Base-by-base conservation (phyloP, 148 eudicot genomes). In the Agrostemma githago region DNA sequence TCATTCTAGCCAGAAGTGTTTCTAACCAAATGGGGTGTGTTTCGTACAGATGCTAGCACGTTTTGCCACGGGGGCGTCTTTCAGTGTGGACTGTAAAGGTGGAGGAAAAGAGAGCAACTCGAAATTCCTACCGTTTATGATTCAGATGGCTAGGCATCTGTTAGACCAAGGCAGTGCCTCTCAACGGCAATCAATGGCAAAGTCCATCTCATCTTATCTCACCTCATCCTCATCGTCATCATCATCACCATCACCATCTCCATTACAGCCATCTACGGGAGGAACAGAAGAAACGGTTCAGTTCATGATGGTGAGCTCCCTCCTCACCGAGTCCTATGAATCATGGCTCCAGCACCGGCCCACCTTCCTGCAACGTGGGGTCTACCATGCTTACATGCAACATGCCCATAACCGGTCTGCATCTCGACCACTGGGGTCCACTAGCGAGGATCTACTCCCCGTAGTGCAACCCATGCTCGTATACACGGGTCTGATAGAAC, bases 71-170 rank as follows among this genome's bases (percentile, higher is more conserved):
- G 94, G 97, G 43, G 97, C 99, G 66, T 90, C 92, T 6, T 95
- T 95, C 77, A 89, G 88, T 78, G 78, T 85, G 0, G 99, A 95
- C 77, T 0, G 97, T 74, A 90, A 89, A 81, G 99, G 99, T 66
- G 99, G 99, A 68, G 99, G 97, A 11, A 95, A 92, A 73, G 99
- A 95, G 80, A 95, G 99, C 84, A 95, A 95, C 86, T 82, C 99
- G 41, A 85, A 89, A 15, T 95, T 95, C 64, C 84, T 95, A 7
- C 94, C 97, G 5, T 90, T 89, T 80, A 95, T 95, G 99, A 84
- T 92, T 68, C 99, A 95, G 78, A 95, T 95, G 97, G 96, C 96
- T 68, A 82, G 91, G 34, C 89, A 95, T 82, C 82, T 90, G 34
- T 82, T 95, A 6, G 96, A 95, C 76, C 96, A 92, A 71, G 85